Percentiles rank a stretch among this genome's conserved stretches.
Evolutionary conservation across 2,329 filamentous ascomycete genomes (phyloP).

Genomic region (Calonectria naviculata): DNA sequence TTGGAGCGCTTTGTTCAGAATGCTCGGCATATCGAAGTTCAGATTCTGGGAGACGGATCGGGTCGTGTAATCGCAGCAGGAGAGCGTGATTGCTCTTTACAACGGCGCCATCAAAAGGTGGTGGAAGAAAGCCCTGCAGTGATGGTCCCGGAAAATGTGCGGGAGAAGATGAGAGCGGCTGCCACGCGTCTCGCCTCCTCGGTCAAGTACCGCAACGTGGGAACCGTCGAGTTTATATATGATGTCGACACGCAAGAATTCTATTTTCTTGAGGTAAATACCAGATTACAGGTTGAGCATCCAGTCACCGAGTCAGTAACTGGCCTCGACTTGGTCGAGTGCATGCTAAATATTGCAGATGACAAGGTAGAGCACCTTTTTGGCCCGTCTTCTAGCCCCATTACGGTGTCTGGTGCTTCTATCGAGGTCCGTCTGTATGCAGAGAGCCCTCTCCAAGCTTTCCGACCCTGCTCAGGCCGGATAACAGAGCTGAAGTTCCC

Average conservation of each 20-base stretch:
- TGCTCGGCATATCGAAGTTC: slow-evolving; percentile 61
- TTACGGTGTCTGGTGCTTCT: slow-evolving; percentile 40
- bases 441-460: slow-evolving; percentile 67
- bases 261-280: slow-evolving; percentile 62
- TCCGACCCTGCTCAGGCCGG: slow-evolving; percentile 67
- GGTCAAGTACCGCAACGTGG: slow-evolving; percentile 53
- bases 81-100: slow-evolving; percentile 63
- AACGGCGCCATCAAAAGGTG: slow-evolving; percentile 63
- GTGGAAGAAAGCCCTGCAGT: slow-evolving; percentile 58
- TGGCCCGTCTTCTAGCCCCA: neutral
- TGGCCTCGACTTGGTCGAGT: slow-evolving; percentile 76
- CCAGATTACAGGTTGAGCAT: slow-evolving; percentile 62
- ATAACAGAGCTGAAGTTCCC: slow-evolving; percentile 68
- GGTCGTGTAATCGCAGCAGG: slow-evolving; percentile 53
- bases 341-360: slow-evolving; percentile 51
- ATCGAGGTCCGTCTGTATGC: slow-evolving; percentile 55
- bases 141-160: slow-evolving; percentile 43
- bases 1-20: slow-evolving; percentile 54
- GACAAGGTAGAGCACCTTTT: slow-evolving; percentile 31
- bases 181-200: slow-evolving; percentile 49
- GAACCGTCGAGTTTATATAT: slow-evolving; percentile 59
- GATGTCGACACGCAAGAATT: slow-evolving; percentile 50
- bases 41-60: slow-evolving; percentile 58
- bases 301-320: slow-evolving; percentile 78
- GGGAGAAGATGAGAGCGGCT: slow-evolving; percentile 48